These are phyloP conservation scores for Neonectria punicea DNA, from an alignment of 2,329 filamentous ascomycete genomes.

Conservation along the genomic window DNA sequence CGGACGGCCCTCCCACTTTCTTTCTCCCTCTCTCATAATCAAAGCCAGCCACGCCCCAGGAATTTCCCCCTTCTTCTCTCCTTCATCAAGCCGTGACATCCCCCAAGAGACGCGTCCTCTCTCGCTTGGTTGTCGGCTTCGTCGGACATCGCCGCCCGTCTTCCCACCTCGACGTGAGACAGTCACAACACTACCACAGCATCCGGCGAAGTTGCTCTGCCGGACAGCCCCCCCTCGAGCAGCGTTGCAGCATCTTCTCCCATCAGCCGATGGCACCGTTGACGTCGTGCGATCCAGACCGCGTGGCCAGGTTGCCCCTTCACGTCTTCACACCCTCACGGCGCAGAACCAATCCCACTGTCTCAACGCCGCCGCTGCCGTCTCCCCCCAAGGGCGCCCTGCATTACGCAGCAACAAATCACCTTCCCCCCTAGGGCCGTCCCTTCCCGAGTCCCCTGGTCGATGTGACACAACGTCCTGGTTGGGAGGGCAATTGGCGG, in stretches of 20 bases:
- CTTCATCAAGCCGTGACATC: slow-evolving; percentile 6
- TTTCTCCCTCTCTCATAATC: background rate
- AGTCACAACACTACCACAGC: background rate
- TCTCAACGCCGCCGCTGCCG: slow-evolving; percentile 20
- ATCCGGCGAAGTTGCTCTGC: background rate
- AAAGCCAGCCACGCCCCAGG: background rate
- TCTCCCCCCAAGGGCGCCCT: slow-evolving; percentile 21
- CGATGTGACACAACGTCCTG: slow-evolving; percentile 41
- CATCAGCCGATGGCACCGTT: slow-evolving; percentile 15
- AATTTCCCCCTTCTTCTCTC: background rate
- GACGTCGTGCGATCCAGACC: slow-evolving; percentile 21
- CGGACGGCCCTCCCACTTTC: background rate
- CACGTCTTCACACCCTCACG: slow-evolving; percentile 19
- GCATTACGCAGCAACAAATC: slow-evolving; percentile 30
- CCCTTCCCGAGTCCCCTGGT: slow-evolving; percentile 37
- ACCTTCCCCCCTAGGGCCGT: slow-evolving; percentile 25
- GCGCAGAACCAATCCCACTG: slow-evolving; percentile 20
- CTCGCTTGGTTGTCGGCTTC: background rate
- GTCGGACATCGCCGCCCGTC: slow-evolving; percentile 13
- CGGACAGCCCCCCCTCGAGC: background rate
- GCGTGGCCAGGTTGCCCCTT: slow-evolving; percentile 24
- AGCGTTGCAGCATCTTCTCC: background rate
- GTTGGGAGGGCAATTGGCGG: slow-evolving; percentile 36
- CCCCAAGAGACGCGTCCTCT: background rate
- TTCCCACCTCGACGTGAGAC: background rate